phyloP scores from a whole-genome alignment of 129 eudicot genomes.

The Flaveria ramosissima region DNA sequence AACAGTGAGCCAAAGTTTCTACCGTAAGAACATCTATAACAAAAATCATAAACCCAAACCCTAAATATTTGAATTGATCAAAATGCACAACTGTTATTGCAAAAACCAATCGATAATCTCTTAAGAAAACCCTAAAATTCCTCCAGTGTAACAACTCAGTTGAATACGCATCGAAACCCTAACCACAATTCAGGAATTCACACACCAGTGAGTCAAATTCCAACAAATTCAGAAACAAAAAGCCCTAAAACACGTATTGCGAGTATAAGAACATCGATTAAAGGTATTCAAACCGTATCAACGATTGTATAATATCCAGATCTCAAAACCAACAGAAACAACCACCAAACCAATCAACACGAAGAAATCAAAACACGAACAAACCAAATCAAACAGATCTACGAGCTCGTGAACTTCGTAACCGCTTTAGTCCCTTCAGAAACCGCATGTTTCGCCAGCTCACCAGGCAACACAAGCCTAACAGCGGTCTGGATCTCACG shows the following conservation, averaged over 20 bases:
- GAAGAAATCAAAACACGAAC: constrained; percentile 2
- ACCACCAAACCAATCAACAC: neutral
- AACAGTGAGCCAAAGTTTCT: too few species aligned
- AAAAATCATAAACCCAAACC: too few species aligned
- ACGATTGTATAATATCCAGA: constrained; percentile 17
- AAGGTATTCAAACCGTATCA: neutral
- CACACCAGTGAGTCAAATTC: neutral
- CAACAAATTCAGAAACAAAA: neutral
- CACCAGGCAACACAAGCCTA: constrained; percentile 57
- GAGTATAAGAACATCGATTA: neutral
- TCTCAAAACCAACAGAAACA: constrained; percentile 1
- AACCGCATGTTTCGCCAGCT: constrained; percentile 59
- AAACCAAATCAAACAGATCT: constrained; percentile 22
- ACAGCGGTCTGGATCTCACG: constrained; percentile 69
- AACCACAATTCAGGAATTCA: too few species aligned
- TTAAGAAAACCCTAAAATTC: too few species aligned
- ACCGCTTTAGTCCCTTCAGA: constrained; percentile 63
- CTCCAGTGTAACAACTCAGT: too few species aligned
- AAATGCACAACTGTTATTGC: too few species aligned
- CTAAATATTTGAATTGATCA: too few species aligned
- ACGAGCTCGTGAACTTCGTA: constrained; percentile 56
- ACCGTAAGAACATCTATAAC: too few species aligned
- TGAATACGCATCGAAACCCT: too few species aligned
- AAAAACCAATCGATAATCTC: too few species aligned
- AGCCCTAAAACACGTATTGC: neutral